Evolutionary conservation across 768 basidiomycete genomes (phyloP).

Genomic region (Arthromyces matolae): DNA sequence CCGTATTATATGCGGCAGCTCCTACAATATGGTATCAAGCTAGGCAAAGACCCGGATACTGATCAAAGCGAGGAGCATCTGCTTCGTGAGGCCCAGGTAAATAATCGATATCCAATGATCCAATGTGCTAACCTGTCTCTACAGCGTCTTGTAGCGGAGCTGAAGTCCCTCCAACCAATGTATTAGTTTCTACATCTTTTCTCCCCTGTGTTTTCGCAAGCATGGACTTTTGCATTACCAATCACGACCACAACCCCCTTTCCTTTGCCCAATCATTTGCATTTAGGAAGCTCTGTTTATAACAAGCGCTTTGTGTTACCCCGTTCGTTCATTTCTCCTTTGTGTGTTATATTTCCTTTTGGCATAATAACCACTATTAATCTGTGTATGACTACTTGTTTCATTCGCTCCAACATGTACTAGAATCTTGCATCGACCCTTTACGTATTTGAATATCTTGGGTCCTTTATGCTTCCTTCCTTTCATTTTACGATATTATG

Average conservation of each 20-base stretch:
- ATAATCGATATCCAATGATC: constrained; percentile 8
- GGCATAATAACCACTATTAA: constrained; percentile 6
- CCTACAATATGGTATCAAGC: constrained; percentile 63
- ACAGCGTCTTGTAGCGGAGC: constrained; percentile 63
- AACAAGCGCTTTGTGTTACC: constrained; percentile 6
- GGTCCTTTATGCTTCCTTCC: constrained; percentile 6
- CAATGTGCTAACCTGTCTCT: constrained; percentile 1
- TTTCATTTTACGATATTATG: constrained; percentile 6
- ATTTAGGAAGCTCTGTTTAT: constrained; percentile 4
- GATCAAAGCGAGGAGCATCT: constrained; percentile 46
- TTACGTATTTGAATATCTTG: constrained; percentile 6
- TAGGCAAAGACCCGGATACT: constrained; percentile 42
- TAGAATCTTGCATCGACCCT: constrained; percentile 13
- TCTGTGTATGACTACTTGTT: constrained; percentile 13
- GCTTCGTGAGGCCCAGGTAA: constrained; percentile 54
- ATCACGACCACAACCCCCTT: constrained; percentile 9
- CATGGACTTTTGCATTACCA: constrained; percentile 10
- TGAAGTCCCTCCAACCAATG: constrained; percentile 42
- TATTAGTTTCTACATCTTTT: background rate
- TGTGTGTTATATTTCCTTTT: constrained; percentile 4
- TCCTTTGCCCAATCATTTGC: constrained; percentile 5
- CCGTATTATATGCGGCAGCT: constrained; percentile 79
- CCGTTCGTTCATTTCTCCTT: constrained; percentile 5
- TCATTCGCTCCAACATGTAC: constrained; percentile 12
- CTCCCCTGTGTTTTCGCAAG: constrained; percentile 6